Conservation (phyloP, 768 basidiomycete species). For the Goffeauzyma gilvescens region DNA sequence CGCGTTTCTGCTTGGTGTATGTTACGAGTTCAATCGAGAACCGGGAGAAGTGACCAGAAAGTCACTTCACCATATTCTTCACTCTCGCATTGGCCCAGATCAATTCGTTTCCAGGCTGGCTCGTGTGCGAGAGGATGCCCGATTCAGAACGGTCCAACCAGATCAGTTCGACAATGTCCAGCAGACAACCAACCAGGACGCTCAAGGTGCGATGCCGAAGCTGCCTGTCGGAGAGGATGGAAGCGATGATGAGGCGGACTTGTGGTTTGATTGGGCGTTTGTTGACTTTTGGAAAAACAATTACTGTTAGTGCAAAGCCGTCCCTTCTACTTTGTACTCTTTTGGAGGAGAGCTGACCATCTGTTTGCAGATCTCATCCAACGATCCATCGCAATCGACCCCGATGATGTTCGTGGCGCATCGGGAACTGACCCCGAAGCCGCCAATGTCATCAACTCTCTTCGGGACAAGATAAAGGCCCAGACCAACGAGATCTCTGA, state of each 20-base stretch:
- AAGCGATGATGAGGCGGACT: slow-evolving; percentile 46
- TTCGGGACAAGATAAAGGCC: slow-evolving; percentile 61
- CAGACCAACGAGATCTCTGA: slow-evolving; percentile 42
- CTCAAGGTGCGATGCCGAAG: slow-evolving; percentile 8
- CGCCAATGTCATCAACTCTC: slow-evolving; percentile 58
- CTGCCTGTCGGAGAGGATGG: slow-evolving; percentile 33
- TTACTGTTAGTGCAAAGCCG: slow-evolving; percentile 47
- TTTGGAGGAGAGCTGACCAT: too few species aligned
- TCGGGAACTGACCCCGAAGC: slow-evolving; percentile 47
- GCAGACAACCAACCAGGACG: too few species aligned
- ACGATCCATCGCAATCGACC: slow-evolving; percentile 34
- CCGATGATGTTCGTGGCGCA: slow-evolving; percentile 28
- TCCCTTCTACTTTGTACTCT: neutral
- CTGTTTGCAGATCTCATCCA: slow-evolving; percentile 32
- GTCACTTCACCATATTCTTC: slow-evolving; percentile 74
- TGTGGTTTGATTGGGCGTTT: slow-evolving; percentile 98
- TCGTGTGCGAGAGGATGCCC: slow-evolving; percentile 72
- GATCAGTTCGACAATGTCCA: slow-evolving; percentile 47
- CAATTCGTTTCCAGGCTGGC: slow-evolving; percentile 70
- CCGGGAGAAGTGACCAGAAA: slow-evolving; percentile 88
- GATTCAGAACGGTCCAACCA: slow-evolving; percentile 76
- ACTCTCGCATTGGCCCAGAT: slow-evolving; percentile 66
- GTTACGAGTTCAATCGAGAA: slow-evolving; percentile 91
- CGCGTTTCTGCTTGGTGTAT: slow-evolving; percentile 74
- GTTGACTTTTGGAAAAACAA: slow-evolving; percentile 98